Evolutionary conservation across 179 eudicot species (phyloP), one percentile per base, ranked within the genome.

Genomic region (Amaranthus tricolor): DNA sequence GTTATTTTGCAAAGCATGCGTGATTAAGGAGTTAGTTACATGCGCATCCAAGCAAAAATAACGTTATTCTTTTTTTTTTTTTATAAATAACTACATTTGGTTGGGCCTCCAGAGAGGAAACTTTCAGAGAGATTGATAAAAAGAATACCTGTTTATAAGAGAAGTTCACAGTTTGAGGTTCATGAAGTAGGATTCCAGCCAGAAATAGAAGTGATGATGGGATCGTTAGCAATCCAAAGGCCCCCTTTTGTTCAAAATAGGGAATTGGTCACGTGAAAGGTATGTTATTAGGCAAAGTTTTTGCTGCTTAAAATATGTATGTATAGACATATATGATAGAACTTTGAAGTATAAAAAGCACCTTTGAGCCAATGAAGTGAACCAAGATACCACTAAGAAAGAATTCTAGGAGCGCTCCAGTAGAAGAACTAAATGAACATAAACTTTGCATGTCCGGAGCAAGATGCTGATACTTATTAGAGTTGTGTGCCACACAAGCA

Each of bases 371-470:
- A 70, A 93, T 91, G 9, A 82, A 75, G 81, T 93, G 97, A 82
- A 89, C 93, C 68, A 91, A 80, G 72, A 91, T 81, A 68, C 98
- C 98, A 72, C 98, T 93, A 66, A 89, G 66, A 72, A 90, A 86
- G 74, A 87, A 93, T 61, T 93, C 98, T 40, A 91, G 66, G 5
- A 91, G 88, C 7, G 98, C 81, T 40, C 98, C 98, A 55, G 84
- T 82, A 52, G 97, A 87, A 65, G 93, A 79, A 76, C 97, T 91
- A 50, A 93, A 76, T 14, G 90, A 78, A 66, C 98, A 93, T 75
- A 93, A 84, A 81, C 95, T 91, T 86, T 93, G 97, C 95, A 93
- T 83, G 82, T 91, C 95, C 61, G 98, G 82, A 43, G 95, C 98
- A 66, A 91, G 86, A 43, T 77, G 85, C 52, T 82, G 88, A 84